Base-by-base conservation (phyloP, 1,284 basidiomycete genomes). In the Ustilago curta region DNA sequence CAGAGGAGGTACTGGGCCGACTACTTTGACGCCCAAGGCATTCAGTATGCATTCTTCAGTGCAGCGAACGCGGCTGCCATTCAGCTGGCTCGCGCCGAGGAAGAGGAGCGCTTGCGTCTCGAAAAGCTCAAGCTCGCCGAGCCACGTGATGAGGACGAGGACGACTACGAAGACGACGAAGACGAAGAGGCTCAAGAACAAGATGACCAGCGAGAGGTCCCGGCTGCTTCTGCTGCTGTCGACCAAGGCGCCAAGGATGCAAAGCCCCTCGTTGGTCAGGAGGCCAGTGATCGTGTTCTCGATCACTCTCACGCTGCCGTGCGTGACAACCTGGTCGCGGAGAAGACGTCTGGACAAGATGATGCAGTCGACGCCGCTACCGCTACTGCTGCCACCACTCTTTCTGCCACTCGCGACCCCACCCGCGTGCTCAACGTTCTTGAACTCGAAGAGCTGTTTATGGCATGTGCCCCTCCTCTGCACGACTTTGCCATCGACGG, bases 31-130 rank as follows among this genome's bases (percentile, higher is more conserved):
- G 83, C 88, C 19, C 88, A 93, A 78, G 89, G 89, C 8, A 89
- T 98, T 51, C 88, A 88, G 66, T 98, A 94, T 81, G 95, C 94
- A 0, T 99, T 99, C 86, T 99, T 97, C 88, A 99, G 96, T 31
- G 97, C 97, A 6, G 90, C 92, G 12, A 92, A 94, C 86, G 94
- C 94, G 14, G 89, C 91, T 9, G 94, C 93, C 8, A 83, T 93
- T 23, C 95, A 96, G 55, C 72, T 73, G 5, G 80, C 77, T 9
- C 57, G 77, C 23, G 77, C 71, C 0, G 81, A 81, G 44, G 77
- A 73, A 35, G 83, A 88, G 65, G 90, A 91, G 64, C 89, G 90
- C 29, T 76, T 88, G 56, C 82, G 82, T 37, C 55, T 74, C 40
- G 80, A 81, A 54, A 80, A 44, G 50, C 70, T 65, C 73, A 80